Base-by-base conservation (phyloP, 2,329 filamentous ascomycete species). In the Pyrenophora graminea region DNA sequence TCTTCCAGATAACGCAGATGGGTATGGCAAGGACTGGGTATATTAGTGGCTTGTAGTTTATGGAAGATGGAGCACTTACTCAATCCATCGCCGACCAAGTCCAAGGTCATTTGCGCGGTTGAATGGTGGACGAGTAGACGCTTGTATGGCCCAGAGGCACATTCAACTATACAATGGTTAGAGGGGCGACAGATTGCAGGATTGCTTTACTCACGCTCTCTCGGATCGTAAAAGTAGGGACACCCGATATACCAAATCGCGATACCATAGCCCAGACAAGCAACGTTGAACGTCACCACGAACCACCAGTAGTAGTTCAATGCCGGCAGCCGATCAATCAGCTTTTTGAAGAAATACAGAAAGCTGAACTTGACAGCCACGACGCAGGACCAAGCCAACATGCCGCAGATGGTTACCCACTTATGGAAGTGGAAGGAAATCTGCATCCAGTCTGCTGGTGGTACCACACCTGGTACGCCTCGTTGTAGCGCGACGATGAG, bases 11-110 rank as follows among this genome's bases (percentile, higher is more conserved):
- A 13, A 52, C 21, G 18, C n/a, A 25, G 15, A 48, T 43, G 12
- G 49, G 49, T 12, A 52, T 52, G 32, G 17, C 19, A 9, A 48
- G 49, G n/a, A 52, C 49, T 52, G 32, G 6, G 32, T n/a, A 4
- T 34, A 6, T 34, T 17, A 34, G 32, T n/a, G 13, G 17, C 4
- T 27, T 19, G 19, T 21, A 9, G 3, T 21, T 2, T 15, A 32
- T 8, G 38, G 33, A 10, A 12, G 12, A 39, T 10, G 9, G 9
- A 10, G 13, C 15, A 23, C 44, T 47, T 47, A 47, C 44, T 48
- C 27, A 48, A 21, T 31, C 31, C 13, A 32, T 40, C 45, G 30
- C 45, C 45, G 30, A 40, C n/a, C 10, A 48, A 9, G 38, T 48
- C 37, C 15, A 40, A 33, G 4, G n/a, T 17, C 25, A 40, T 48